phyloP scores from a whole-genome alignment of 441 rosid species.

The Arabidopsis hybrid region DNA sequence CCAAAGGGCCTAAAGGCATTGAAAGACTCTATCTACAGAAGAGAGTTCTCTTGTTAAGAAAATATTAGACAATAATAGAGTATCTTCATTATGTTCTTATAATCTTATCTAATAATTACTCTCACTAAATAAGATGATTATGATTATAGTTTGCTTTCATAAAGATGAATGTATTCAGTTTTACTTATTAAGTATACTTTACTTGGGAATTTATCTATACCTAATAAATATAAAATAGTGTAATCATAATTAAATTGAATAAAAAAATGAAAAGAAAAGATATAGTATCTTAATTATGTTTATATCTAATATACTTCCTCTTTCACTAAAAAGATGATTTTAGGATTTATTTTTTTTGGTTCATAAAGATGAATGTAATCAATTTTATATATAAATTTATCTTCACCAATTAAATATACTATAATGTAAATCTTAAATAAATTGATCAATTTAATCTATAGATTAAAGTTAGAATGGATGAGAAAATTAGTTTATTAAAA shows the following conservation, averaged over 20 bases:
- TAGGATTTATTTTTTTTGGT: background rate
- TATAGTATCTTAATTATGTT: background rate
- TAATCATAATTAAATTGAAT: background rate
- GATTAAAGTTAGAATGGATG: background rate
- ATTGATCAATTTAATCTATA: background rate
- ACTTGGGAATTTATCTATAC: background rate
- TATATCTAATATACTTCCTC: background rate
- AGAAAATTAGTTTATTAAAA: too few relatives aligned
- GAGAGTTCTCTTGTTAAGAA: too few relatives aligned
- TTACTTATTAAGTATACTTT: background rate
- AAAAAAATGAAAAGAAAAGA: background rate
- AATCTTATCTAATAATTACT: background rate
- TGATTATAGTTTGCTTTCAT: background rate
- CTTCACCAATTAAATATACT: background rate
- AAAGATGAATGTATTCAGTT: background rate
- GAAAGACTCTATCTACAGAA: too few relatives aligned
- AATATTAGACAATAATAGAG: too few relatives aligned
- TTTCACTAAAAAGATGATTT: background rate
- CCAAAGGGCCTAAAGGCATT: too few relatives aligned
- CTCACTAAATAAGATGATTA: background rate
- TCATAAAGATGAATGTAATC: background rate
- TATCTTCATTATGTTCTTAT: too few relatives aligned
- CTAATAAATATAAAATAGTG: background rate
- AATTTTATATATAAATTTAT: background rate
- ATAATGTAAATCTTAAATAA: background rate